phyloP scores from a whole-genome alignment of 768 basidiomycete species.

The Lenzites betulinus region DNA sequence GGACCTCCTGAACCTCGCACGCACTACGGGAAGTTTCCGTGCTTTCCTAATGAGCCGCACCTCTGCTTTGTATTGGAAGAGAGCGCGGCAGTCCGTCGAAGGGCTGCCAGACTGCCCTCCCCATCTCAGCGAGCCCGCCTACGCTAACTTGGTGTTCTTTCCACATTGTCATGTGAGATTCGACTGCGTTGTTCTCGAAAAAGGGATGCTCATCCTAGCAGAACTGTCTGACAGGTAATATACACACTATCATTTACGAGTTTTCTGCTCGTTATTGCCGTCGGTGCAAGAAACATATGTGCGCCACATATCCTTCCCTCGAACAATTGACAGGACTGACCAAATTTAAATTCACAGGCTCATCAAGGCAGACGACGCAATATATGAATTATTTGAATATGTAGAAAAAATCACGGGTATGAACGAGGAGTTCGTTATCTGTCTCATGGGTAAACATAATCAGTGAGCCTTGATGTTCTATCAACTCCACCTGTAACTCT shows the following conservation, averaged over 20 bases:
- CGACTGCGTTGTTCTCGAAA: neutral
- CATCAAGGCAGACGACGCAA: neutral
- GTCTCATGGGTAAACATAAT: neutral
- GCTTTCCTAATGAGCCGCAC: conserved; percentile 17
- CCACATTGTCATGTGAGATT: conserved; percentile 20
- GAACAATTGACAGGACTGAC: neutral
- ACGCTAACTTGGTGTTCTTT: conserved; percentile 24
- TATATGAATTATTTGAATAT: neutral
- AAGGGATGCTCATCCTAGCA: neutral
- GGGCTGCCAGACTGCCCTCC: conserved; percentile 22
- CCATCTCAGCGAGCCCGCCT: conserved; percentile 18
- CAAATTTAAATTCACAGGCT: neutral
- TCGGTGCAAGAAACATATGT: conserved; percentile 12
- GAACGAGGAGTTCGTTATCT: neutral
- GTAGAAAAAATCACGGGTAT: neutral
- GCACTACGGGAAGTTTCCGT: conserved; percentile 19
- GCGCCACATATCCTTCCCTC: neutral
- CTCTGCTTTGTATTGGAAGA: conserved; percentile 16
- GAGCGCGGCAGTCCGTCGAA: conserved; percentile 7
- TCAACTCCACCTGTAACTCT: neutral
- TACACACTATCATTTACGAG: conserved; percentile 14
- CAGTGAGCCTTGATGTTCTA: neutral
- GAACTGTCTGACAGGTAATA: conserved; percentile 16
- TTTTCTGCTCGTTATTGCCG: conserved; percentile 19
- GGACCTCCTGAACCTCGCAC: conserved; percentile 21